A percentile compares a stretch with the other conserved stretches of the same genome.
These are phyloP conservation scores for Mucor circinelloides DNA, from an alignment of 371 early-diverging fungal genomes.

Conservation along the genomic window DNA sequence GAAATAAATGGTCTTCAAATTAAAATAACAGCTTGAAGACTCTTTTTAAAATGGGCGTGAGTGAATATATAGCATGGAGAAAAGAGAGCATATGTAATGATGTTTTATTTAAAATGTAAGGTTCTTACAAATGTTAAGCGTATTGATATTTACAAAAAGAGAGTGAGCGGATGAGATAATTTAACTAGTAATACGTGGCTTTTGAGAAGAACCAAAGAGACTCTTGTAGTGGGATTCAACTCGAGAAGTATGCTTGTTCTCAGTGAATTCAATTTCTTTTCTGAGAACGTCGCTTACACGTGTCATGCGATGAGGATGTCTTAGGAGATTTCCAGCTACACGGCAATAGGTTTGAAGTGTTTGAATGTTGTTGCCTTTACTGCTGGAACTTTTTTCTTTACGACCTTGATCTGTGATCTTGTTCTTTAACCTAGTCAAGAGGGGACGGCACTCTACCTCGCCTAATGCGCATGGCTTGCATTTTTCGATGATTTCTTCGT, in stretches of 20 bases:
- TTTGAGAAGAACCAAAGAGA: not conserved
- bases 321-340: slow-evolving; percentile 20
- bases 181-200: not conserved
- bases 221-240: not conserved
- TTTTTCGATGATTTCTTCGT: slow-evolving; percentile 1
- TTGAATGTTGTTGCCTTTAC: not conserved
- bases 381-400: not conserved
- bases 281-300: slow-evolving; percentile 12
- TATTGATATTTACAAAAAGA: not conserved
- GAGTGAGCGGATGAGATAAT: not conserved
- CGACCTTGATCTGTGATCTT: not conserved
- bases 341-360: slow-evolving; percentile 22
- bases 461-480: not conserved
- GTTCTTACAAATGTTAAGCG: not conserved
- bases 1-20: too few species aligned
- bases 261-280: slow-evolving; percentile 2
- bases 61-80: not conserved
- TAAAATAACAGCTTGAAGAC: too few species aligned
- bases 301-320: slow-evolving; percentile 27
- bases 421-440: not conserved
- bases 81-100: not conserved
- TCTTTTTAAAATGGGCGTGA: not conserved
- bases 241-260: not conserved
- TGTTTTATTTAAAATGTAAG: not conserved
- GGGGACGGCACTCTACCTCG: not conserved